Evolutionary conservation across 176 grass and related monocot genomes (phyloP).

Genomic region (Cenchrus americanus): DNA sequence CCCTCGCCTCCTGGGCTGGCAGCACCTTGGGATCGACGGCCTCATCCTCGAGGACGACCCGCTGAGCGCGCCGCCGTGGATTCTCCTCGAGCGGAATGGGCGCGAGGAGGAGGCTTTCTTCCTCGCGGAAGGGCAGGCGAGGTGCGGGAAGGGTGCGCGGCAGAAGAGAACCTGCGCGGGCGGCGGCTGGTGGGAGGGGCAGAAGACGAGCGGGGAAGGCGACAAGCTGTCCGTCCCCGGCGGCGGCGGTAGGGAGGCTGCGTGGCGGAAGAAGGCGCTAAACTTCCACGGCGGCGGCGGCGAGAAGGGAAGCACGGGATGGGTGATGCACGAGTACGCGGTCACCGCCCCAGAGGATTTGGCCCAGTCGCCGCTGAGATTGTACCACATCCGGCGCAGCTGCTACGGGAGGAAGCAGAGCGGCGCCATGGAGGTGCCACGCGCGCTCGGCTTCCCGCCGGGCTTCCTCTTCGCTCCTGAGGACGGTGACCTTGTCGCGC

Average conservation of each 20-base stretch:
- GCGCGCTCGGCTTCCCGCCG: neutral
- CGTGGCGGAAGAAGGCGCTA: slow-evolving; percentile 2
- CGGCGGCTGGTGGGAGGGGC: neutral
- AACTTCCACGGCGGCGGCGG: neutral
- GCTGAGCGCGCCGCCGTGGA: slow-evolving; percentile 18
- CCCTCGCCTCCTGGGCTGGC: neutral
- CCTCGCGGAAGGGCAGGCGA: neutral
- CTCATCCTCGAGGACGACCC: neutral
- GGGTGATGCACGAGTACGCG: slow-evolving; percentile 24
- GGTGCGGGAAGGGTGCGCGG: neutral
- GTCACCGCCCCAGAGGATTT: neutral
- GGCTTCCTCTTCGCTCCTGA: neutral
- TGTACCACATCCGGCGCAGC: neutral
- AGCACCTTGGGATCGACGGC: neutral
- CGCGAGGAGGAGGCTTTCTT: neutral
- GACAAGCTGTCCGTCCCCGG: neutral
- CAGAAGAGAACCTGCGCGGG: neutral
- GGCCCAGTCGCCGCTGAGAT: neutral
- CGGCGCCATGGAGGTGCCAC: neutral
- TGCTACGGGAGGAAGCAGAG: neutral
- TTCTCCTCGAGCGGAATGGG: neutral
- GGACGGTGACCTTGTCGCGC: neutral
- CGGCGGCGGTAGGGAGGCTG: neutral
- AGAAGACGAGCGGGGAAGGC: neutral
- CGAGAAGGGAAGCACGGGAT: neutral